Evolutionary conservation across 1,284 basidiomycete genomes (phyloP), one percentile per base, ranked within the genome.

Genomic region (Stereum hirsutum): DNA sequence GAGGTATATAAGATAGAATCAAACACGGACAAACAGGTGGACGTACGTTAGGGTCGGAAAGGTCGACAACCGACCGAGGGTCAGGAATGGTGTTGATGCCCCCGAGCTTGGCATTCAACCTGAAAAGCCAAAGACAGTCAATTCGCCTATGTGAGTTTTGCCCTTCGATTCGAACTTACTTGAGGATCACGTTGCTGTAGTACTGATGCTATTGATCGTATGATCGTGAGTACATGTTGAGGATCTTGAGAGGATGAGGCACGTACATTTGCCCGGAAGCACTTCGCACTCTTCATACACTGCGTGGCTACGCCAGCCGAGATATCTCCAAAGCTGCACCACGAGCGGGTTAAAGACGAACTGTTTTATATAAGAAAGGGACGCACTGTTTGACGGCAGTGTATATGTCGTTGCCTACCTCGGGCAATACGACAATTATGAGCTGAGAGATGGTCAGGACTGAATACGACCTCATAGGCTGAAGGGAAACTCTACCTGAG

Each of bases 41-140:
- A n/a, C n/a, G n/a, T n/a, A n/a, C n/a, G n/a, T n/a, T n/a, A 1
- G 76, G 72, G 52, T 89, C 84, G 0, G 74, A 74, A n/a, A 86
- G 64, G 7, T 74, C 68, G 0, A 70, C 65, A 4, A 81, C 74
- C 0, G 78, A 78, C 14, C 69, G 64, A 1, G 78, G 68, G 41
- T 81, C 79, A 0, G 82, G 83, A 35, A 88, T 68, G 3, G 73
- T 74, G 55, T 89, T 89, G 54, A 87, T 81, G 0, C 86, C 85
- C 15, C 85, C 86, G 0, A 89, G 66, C 57, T 89, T 89, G 19
- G 84, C 84, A 52, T 89, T 89, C 51, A 89, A 70, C 57, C 85
- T 89, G 51, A 6, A 43, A 11, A 2, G 4, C 11, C 15, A 20
- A 49, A 27, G 14, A 40, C n/a, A n/a, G 34, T 49, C 23, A 45